phyloP scores from a whole-genome alignment of 805 yeast species.

The Metschnikowia borealis region DNA sequence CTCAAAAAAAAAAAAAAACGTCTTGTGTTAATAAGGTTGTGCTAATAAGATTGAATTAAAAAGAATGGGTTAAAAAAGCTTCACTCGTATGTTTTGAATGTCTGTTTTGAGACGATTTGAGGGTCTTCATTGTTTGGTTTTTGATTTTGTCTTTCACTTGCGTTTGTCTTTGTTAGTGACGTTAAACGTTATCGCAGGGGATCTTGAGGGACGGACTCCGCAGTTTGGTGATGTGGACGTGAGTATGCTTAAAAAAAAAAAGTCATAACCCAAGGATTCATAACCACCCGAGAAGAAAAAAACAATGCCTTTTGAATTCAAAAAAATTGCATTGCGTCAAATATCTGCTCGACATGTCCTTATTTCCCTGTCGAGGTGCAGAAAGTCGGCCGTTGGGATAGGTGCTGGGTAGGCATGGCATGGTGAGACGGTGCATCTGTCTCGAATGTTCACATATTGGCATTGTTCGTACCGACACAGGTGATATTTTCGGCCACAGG shows the following conservation, averaged over 20 bases:
- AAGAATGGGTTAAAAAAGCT: not conserved
- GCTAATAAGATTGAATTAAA: too few relatives aligned
- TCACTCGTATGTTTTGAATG: not conserved
- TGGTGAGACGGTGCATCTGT: not conserved
- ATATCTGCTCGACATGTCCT: not conserved
- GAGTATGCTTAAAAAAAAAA: not conserved
- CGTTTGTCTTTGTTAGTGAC: not conserved
- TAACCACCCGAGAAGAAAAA: not conserved
- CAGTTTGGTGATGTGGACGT: not conserved
- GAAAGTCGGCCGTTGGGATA: too few relatives aligned
- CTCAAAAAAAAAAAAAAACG: too few relatives aligned
- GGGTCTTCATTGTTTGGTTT: not conserved
- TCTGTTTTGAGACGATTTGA: not conserved
- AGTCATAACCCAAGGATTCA: not conserved
- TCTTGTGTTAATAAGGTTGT: too few relatives aligned
- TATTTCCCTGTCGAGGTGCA: not conserved
- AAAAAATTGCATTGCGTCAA: not conserved
- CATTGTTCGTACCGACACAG: not conserved
- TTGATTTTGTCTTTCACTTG: not conserved
- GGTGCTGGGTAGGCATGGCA: not conserved
- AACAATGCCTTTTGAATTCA: not conserved
- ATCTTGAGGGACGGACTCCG: not conserved
- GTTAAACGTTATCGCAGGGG: not conserved
- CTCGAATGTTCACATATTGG: not conserved
- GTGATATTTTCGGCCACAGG: slow-evolving; percentile 2